phyloP scores from a whole-genome alignment of 257 asterid species.

The Nicotiana tabacum region DNA sequence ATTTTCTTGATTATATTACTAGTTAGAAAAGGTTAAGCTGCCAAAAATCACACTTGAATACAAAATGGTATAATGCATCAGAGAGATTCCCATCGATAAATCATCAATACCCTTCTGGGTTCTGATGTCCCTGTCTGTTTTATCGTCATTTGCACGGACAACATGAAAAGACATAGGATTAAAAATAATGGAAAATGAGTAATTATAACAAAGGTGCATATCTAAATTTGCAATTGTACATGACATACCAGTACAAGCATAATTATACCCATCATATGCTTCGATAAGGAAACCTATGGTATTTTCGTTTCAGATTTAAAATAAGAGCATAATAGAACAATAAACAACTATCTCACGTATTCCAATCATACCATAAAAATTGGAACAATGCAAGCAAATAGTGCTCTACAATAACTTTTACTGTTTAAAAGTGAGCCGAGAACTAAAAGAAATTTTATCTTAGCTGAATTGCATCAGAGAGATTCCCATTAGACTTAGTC shows the following conservation, averaged over 20 bases:
- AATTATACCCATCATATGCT: no score
- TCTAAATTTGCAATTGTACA: background rate
- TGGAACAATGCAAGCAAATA: background rate
- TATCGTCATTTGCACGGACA: slow-evolving; percentile 41
- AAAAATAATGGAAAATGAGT: background rate
- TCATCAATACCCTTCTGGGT: slow-evolving; percentile 32
- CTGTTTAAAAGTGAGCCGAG: background rate
- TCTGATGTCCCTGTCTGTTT: slow-evolving; percentile 88
- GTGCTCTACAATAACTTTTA: no score
- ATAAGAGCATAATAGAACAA: no score
- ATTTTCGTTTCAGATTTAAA: no score
- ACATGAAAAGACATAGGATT: no score
- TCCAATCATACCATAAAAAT: no score
- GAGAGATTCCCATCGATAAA: slow-evolving; percentile 74
- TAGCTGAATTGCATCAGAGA: slow-evolving; percentile 52
- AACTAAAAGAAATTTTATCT: background rate
- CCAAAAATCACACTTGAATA: background rate
- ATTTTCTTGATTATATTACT: background rate
- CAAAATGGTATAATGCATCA: slow-evolving; percentile 31
- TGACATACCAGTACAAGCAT: background rate
- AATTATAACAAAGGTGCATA: no score
- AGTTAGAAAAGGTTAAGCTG: background rate
- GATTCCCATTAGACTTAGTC: slow-evolving; percentile 73
- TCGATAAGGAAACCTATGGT: no score
- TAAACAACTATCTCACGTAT: background rate